phyloP scores from a whole-genome alignment of 2,329 filamentous ascomycete species.

The Ophiocordyceps robertsii region DNA sequence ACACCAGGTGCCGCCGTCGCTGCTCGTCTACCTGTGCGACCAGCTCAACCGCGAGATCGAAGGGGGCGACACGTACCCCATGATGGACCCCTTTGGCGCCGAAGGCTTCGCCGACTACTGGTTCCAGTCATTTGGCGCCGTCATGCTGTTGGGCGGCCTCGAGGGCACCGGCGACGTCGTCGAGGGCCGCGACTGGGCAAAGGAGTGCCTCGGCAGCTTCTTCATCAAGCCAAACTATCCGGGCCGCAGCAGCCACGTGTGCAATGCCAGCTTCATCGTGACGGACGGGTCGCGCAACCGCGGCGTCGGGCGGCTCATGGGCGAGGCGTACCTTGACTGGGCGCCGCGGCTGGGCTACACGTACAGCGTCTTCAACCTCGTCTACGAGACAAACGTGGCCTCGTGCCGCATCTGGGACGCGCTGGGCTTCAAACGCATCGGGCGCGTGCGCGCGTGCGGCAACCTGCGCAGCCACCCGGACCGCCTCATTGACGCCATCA shows the following conservation, averaged over 20 bases:
- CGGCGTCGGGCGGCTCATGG: slow-evolving; percentile 63
- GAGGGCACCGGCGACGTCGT: slow-evolving; percentile 44
- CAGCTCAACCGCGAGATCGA: slow-evolving; percentile 86
- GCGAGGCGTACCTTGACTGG: slow-evolving; percentile 65
- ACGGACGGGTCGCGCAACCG: slow-evolving; percentile 61
- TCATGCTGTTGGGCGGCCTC: slow-evolving; percentile 75
- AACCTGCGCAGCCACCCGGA: slow-evolving; percentile 56
- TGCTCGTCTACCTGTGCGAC: slow-evolving; percentile 66
- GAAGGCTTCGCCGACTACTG: slow-evolving; percentile 71
- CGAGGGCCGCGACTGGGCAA: slow-evolving; percentile 59
- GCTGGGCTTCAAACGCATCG: slow-evolving; percentile 84
- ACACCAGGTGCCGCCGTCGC: slow-evolving; percentile 58
- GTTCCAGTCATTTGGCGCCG: slow-evolving; percentile 81
- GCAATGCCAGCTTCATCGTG: slow-evolving; percentile 71
- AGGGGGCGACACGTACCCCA: slow-evolving; percentile 83
- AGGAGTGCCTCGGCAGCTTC: slow-evolving; percentile 76
- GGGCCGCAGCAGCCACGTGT: slow-evolving; percentile 79
- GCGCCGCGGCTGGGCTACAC: slow-evolving; percentile 72
- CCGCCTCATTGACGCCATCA: slow-evolving; percentile 61
- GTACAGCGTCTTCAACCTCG: slow-evolving; percentile 87
- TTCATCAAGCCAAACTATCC: slow-evolving; percentile 94
- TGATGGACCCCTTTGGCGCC: slow-evolving; percentile 63
- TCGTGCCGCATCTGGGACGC: slow-evolving; percentile 87
- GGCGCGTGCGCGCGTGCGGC: slow-evolving; percentile 61
- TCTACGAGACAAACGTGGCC: slow-evolving; percentile 86